Percentiles rank a stretch among this genome's conserved stretches.
Evolutionary conservation across 768 basidiomycete genomes (phyloP).

Genomic region (Mrakia frigida): DNA sequence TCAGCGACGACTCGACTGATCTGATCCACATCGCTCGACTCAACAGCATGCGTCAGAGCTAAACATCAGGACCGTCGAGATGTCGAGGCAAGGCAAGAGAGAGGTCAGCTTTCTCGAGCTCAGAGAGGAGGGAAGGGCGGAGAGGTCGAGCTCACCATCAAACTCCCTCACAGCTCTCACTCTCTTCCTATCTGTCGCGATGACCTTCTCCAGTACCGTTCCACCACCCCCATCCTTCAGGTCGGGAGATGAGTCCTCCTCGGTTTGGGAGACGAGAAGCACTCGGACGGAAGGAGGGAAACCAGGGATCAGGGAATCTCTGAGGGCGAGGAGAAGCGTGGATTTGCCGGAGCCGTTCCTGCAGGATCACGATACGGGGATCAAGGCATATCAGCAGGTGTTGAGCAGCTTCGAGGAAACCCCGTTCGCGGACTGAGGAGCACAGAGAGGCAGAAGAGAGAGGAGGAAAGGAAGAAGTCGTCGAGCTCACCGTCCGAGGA

Average conservation of each 20-base stretch:
- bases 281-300: slow-evolving; percentile 49
- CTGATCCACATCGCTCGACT: slow-evolving; percentile 31
- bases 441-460: background rate
- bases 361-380: background rate
- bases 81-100: no score
- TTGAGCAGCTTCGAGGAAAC: no score
- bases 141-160: slow-evolving; percentile 34
- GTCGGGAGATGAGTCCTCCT: slow-evolving; percentile 35
- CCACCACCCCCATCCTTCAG: slow-evolving; percentile 37
- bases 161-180: slow-evolving; percentile 41
- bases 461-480: background rate
- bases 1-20: slow-evolving; percentile 33
- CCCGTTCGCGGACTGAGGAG: no score
- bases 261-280: slow-evolving; percentile 50
- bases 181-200: slow-evolving; percentile 49
- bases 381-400: no score
- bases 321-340: slow-evolving; percentile 49
- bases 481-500: slow-evolving; percentile 49
- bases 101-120: no score
- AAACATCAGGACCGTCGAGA: background rate
- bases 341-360: slow-evolving; percentile 57
- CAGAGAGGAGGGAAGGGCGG: no score
- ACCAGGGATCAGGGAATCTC: slow-evolving; percentile 52
- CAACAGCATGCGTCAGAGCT: slow-evolving; percentile 39
- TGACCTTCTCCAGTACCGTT: slow-evolving; percentile 48